A percentile compares a stretch with the other conserved stretches of the same genome.
These are phyloP conservation scores for Ceratobasidium theobromae DNA, from an alignment of 1,284 basidiomycete species.

Conservation along the genomic window DNA sequence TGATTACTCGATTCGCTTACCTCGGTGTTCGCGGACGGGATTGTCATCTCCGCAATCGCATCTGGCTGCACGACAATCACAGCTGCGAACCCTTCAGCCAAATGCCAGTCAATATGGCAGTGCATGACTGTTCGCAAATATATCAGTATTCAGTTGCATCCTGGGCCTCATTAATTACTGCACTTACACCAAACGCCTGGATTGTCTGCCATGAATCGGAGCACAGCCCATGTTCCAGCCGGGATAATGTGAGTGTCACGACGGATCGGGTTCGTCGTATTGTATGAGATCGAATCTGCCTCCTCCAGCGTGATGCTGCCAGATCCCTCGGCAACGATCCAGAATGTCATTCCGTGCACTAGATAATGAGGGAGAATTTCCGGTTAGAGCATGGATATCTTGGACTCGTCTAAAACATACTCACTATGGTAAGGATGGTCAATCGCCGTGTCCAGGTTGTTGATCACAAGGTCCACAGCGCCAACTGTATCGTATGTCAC, in stretches of 20 bases:
- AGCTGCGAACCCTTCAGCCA: slow-evolving; percentile 8
- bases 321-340: slow-evolving; percentile 41
- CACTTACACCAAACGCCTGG: slow-evolving; percentile 34
- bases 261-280: slow-evolving; percentile 39
- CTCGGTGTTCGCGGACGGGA: neutral
- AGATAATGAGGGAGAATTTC: neutral
- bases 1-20: neutral
- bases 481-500: neutral
- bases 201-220: slow-evolving; percentile 41
- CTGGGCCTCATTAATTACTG: neutral
- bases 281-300: slow-evolving; percentile 31
- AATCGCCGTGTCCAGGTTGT: slow-evolving; percentile 37
- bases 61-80: slow-evolving; percentile 19
- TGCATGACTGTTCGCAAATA: slow-evolving; percentile 12
- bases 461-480: slow-evolving; percentile 40
- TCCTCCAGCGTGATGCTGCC: slow-evolving; percentile 33
- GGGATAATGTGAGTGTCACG: slow-evolving; percentile 40
- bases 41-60: slow-evolving; percentile 1
- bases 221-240: slow-evolving; percentile 38
- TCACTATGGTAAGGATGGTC: slow-evolving; percentile 20
- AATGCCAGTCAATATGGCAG: slow-evolving; percentile 25
- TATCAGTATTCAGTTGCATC: neutral
- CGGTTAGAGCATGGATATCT: too few relatives aligned
- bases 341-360: slow-evolving; percentile 40
- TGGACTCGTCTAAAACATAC: neutral